Evolutionary conservation across 257 asterid genomes (phyloP), one percentile per base, ranked within the genome.

Genomic region (Mitragyna speciosa): DNA sequence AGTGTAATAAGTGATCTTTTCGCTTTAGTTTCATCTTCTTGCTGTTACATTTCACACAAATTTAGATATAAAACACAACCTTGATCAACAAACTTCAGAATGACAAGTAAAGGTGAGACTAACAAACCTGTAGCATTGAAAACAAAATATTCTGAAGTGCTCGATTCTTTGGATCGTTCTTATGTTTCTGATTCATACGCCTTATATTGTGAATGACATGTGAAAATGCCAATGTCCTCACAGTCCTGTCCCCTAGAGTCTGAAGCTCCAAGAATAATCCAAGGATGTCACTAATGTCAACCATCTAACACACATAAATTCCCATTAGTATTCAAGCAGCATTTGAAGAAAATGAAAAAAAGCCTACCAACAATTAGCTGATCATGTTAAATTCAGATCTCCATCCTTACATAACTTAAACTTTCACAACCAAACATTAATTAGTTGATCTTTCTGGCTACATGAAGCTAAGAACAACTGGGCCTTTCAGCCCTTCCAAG

Each of bases 241-340:
- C 82, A 52, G 84, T 78, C 83, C 82, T 90, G 80, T 96, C 99
- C 41, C 92, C 98, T 15, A 94, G 81, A 41, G 91, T 89, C 88
- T 94, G 99, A 36, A 96, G 97, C 90, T 91, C 98, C 97, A 96
- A 87, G 88, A 94, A 94, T 79, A 96, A 84, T 59, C 68, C 88
- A 76, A 96, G 95, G 19, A 93, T 88, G 69, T 91, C 93, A 61
- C 72, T 85, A 59, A 89, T 85, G 86, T 89, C 93, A 86, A 96
- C 89, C 67, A 89, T 86, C 99, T 83, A 73, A 11, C 36, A 12
- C 63, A 6, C 45, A 83, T 22, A 72, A 69, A 19, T 33, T 70
- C 61, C 47, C 3, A 75, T 76, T 26, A 70, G 59, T 31, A 67
- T 28, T 36, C 36, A 51, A 30, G 51, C 30, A 16, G 64, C 41